Base-by-base conservation (phyloP, 192 early-diverging fungal species). In the Thoreauomyces humboldtii region DNA sequence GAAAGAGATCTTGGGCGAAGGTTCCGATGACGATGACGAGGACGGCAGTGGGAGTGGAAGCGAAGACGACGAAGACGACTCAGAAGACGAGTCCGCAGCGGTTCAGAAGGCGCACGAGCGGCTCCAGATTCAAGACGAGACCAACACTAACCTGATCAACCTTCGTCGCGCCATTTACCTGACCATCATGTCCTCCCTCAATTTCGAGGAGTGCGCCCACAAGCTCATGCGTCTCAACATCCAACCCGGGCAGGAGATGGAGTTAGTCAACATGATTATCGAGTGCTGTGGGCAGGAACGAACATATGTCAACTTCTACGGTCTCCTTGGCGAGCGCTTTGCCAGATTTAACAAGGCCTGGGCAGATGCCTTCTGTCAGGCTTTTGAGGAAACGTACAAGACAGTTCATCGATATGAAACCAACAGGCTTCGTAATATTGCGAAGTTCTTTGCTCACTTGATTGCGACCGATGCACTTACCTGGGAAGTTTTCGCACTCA, bases 281-380 rank as follows among this genome's bases (percentile, higher is more conserved):
- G 96, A 98, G 69, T 94, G 93, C 82, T 97, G 94, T 70, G 86
- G 89, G 4, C 93, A 98, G 70, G 94, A 97, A 69, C 82, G 92
- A 12, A 97, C 94, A 5, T 98, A 94, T 72, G 87, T 93, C 61
- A 91, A 83, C 56, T 95, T 94, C 60, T 97, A 90, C 66, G 96
- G 96, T 4, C 75, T 97, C 5, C 87, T 96, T 33, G 94, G 92
- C 25, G 95, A 98, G 69, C 89, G 95, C 19, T 90, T 96, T 44
- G 92, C 89, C 75, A 88, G 92, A 69, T 69, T 96, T 51, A 88
- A 88, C 58, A 81, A 83, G 4, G 59, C 70, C 0, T 98, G 95
- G 95, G 74, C 81, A 4, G 83, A 86, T 17, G 81, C 87, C 4
- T 98, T 95, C 78, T 78, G 78, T 17, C 72, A 87, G 51, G 79